These are phyloP conservation scores for Thymus mandschuricus DNA, from an alignment of 257 asterid species.

Conservation along the genomic window DNA sequence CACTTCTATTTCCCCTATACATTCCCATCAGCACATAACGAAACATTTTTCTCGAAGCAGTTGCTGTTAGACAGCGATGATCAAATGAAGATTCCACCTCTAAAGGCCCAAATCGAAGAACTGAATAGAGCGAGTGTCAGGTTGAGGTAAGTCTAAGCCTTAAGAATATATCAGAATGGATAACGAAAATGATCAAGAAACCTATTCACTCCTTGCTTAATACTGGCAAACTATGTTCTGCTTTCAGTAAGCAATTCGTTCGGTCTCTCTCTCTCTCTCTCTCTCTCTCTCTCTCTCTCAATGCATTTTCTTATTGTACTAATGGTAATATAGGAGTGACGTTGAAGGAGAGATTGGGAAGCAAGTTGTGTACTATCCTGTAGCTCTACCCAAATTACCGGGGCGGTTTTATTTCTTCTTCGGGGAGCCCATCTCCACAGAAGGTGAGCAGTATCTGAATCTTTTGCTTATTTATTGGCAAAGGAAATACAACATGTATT, in stretches of 20 bases:
- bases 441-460: constrained; percentile 36
- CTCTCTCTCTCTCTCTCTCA: not conserved
- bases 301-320: not conserved
- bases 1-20: not conserved
- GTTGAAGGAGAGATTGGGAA: constrained; percentile 51
- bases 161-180: too few relatives aligned
- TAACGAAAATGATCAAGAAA: not conserved
- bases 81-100: constrained; percentile 53
- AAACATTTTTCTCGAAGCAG: constrained; percentile 31
- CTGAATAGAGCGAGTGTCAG: constrained; percentile 40
- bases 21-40: not conserved
- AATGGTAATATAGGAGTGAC: constrained; percentile 37
- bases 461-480: not conserved
- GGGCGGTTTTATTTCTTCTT: constrained; percentile 58
- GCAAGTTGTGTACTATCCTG: constrained; percentile 50
- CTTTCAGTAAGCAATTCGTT: not conserved
- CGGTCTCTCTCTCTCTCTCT: not conserved
- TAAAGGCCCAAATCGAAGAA: constrained; percentile 41
- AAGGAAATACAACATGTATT: too few relatives aligned
- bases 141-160: constrained; percentile 42
- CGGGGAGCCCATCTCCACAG: constrained; percentile 62
- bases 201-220: too few relatives aligned
- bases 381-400: constrained; percentile 49
- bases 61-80: constrained; percentile 57
- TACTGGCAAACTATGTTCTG: too few relatives aligned